A percentile compares a stretch with the other conserved stretches of the same genome.
These are phyloP conservation scores for Mortierella alpina DNA, from an alignment of 192 early-diverging fungal genomes.

Conservation along the genomic window DNA sequence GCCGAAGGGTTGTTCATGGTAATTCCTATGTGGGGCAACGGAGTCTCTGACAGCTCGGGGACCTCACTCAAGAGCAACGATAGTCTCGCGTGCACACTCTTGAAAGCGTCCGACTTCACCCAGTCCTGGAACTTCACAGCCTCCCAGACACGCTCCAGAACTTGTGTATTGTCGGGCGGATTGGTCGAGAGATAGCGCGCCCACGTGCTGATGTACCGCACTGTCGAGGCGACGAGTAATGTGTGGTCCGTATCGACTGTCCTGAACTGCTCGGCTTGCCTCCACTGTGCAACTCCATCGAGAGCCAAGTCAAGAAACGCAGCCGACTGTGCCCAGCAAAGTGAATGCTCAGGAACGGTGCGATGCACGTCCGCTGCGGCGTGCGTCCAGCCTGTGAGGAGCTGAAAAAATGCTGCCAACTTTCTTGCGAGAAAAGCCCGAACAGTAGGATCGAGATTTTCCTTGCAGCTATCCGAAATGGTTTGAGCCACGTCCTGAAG, in stretches of 20 bases:
- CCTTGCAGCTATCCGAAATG: conserved; percentile 1
- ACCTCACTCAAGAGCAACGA: not conserved
- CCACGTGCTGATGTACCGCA: conserved; percentile 53
- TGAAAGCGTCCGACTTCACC: conserved; percentile 13
- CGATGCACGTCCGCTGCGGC: conserved; percentile 58
- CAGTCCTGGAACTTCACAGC: conserved; percentile 16
- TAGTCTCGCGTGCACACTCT: conserved; percentile 15
- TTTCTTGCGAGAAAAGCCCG: conserved; percentile 36
- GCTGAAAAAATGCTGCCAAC: conserved; percentile 27
- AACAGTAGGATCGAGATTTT: conserved; percentile 7
- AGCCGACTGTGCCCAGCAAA: conserved; percentile 60
- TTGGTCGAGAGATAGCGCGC: conserved; percentile 49
- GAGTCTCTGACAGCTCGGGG: conserved; percentile 3
- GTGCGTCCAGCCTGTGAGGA: conserved; percentile 51
- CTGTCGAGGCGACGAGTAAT: conserved; percentile 19
- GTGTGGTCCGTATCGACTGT: conserved; percentile 14
- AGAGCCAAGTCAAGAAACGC: conserved; percentile 53
- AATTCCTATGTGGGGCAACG: conserved; percentile 37
- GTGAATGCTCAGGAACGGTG: conserved; percentile 58
- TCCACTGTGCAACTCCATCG: conserved; percentile 41
- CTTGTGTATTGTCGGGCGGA: conserved; percentile 34
- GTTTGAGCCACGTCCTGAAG: conserved; percentile 33
- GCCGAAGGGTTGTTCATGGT: conserved; percentile 37
- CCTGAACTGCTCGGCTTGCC: not conserved
- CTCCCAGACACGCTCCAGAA: conserved; percentile 47